Base-by-base conservation (phyloP, 73 alveolate genomes). In the Tetrahymena thermophila region DNA sequence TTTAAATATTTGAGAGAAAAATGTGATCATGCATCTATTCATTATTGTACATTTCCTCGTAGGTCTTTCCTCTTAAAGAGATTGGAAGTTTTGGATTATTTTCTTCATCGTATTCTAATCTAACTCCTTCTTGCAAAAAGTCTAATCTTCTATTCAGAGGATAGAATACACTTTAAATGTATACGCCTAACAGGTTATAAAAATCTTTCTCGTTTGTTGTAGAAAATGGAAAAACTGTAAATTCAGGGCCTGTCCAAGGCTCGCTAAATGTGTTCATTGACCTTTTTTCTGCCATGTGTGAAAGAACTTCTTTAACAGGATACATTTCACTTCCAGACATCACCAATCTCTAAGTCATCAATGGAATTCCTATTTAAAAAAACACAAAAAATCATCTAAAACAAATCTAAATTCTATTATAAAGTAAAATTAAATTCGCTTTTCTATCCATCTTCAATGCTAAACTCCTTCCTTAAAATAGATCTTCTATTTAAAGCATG, bases 241-340 rank as follows among this genome's bases (percentile, higher is more conserved):
- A 96, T 94, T 97, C 98, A 15, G 96, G 83, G 44, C 98, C 98
- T 93, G 98, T 97, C 98, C 97, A 97, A 10, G 98, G 98, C 93
- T 97, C 96, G 97, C 96, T 97, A 93, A 93, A 97, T 56, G 98
- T 97, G 56, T 97, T 97, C 35, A 97, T 89, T 56, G 97, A 94
- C 43, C 98, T 84, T 96, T 97, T 96, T 71, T 71, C 89, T 35
- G 96, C 37, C 98, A 97, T 97, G 35, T 97, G 95, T 85, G 96
- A 28, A 95, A 97, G 96, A 34, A 98, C 98, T 85, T 97, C 98
- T 57, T 96, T 93, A 25, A 97, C 98, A 0, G 98, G 98, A 94
- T 44, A 97, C 85, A 93, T 94, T 94, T 95, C 95, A 25, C 97
- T 94, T 15, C 98, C 98, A 84, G 98, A 97, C 28, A 96, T 94